phyloP scores from a whole-genome alignment of 192 early-diverging fungal species.

The Funneliformis geosporum region DNA sequence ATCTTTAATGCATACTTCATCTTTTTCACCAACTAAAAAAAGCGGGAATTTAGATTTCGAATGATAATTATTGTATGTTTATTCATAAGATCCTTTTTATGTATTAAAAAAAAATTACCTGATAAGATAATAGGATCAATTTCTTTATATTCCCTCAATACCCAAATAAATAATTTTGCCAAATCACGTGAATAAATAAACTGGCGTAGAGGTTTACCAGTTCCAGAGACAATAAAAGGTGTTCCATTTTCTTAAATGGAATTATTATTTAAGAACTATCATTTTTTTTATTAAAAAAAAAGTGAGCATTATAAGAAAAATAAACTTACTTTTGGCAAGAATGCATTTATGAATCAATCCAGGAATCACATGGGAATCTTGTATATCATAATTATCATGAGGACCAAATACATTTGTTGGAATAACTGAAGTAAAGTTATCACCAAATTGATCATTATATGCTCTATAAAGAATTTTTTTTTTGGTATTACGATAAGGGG shows the following conservation, averaged over 20 bases:
- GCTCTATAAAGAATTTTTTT: conserved; percentile 47
- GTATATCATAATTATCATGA: conserved; percentile 76
- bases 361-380: conserved; percentile 80
- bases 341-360: conserved; percentile 83
- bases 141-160: conserved; percentile 76
- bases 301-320: conserved; percentile 1
- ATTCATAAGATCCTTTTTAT: not conserved
- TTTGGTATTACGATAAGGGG: not conserved
- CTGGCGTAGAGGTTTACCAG: conserved; percentile 76
- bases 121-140: conserved; percentile 81
- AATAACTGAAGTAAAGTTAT: conserved; percentile 76
- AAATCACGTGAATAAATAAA: conserved; percentile 84
- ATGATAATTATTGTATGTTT: not conserved
- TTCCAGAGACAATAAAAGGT: conserved; percentile 74
- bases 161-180: conserved; percentile 79
- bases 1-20: conserved; percentile 77
- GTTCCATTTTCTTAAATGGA: conserved; percentile 56
- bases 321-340: conserved; percentile 70
- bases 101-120: too few relatives aligned
- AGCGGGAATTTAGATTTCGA: not conserved
- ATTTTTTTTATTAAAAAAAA: conserved; percentile 19
- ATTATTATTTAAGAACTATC: conserved; percentile 20
- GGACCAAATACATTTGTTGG: conserved; percentile 85
- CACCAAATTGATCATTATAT: conserved; percentile 78
- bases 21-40: conserved; percentile 66